Evolutionary conservation across 345 rosid genomes (phyloP).

Genomic region (Lumnitzera littorea): DNA sequence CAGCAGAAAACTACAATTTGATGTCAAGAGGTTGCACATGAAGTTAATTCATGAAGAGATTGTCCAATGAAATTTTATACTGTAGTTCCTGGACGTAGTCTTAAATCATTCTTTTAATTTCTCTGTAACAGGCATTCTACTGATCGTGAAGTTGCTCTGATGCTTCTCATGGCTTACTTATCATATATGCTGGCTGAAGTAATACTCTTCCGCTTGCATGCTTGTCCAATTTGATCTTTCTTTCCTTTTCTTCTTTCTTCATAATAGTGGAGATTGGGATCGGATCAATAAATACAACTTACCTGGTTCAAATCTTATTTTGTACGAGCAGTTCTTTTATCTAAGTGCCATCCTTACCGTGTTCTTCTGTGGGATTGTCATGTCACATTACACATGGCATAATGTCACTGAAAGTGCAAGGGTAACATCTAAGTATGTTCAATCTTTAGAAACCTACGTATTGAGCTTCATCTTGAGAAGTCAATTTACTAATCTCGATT

Average conservation of each 20-base stretch:
- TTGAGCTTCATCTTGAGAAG: too few species aligned
- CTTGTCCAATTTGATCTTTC: background rate
- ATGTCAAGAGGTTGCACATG: too few species aligned
- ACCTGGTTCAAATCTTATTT: background rate
- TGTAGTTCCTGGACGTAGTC: background rate
- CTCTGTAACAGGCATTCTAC: conserved; percentile 33
- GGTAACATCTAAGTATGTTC: conserved; percentile 36
- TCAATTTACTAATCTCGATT: too few species aligned
- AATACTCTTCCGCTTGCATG: background rate
- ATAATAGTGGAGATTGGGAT: background rate
- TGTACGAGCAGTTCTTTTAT: conserved; percentile 28
- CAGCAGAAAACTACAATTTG: too few species aligned
- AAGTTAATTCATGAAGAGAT: too few species aligned
- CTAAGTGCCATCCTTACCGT: conserved; percentile 47
- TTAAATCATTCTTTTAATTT: background rate
- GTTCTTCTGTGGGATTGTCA: conserved; percentile 46
- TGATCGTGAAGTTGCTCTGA: conserved; percentile 41
- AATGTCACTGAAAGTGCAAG: conserved; percentile 44
- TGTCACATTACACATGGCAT: conserved; percentile 54
- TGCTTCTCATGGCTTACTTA: conserved; percentile 51
- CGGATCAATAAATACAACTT: too few species aligned
- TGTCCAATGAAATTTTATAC: background rate
- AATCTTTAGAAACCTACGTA: background rate
- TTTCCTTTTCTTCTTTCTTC: background rate
- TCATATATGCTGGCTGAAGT: conserved; percentile 44